These are phyloP conservation scores for Wickerhamiella siamensis DNA, from an alignment of 805 yeast species.

Conservation along the genomic window DNA sequence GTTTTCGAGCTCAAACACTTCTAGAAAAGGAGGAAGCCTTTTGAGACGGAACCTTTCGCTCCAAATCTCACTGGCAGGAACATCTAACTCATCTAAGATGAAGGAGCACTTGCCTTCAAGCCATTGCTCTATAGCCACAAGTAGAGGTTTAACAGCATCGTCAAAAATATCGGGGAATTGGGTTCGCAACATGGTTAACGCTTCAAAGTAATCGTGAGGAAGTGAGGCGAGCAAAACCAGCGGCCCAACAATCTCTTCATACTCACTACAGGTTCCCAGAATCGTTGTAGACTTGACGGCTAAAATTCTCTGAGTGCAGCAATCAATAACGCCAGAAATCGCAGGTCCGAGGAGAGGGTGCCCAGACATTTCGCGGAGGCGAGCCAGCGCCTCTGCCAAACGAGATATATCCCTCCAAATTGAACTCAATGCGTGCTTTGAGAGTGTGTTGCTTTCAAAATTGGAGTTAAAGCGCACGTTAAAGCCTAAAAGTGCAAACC, in stretches of 20 bases:
- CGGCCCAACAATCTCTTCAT: background rate
- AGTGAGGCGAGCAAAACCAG: background rate
- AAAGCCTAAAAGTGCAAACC: background rate
- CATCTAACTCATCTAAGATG: background rate
- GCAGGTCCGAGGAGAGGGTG: background rate
- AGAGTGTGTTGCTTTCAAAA: background rate
- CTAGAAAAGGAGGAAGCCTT: background rate
- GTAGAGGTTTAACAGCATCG: background rate
- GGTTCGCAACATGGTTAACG: background rate
- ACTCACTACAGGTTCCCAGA: background rate
- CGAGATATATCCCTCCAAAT: background rate
- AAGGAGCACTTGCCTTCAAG: background rate
- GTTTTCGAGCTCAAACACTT: conserved; percentile 1
- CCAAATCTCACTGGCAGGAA: background rate
- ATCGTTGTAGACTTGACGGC: background rate
- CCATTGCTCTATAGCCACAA: background rate
- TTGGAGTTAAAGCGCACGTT: background rate
- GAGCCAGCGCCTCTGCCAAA: background rate
- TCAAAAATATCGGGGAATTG: background rate
- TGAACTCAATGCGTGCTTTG: background rate
- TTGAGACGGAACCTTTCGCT: background rate
- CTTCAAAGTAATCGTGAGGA: background rate
- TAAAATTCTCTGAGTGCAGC: background rate
- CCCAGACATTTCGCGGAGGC: background rate
- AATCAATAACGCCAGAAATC: background rate